phyloP scores from a whole-genome alignment of 2,329 filamentous ascomycete species.

The Rutstroemia sp. region DNA sequence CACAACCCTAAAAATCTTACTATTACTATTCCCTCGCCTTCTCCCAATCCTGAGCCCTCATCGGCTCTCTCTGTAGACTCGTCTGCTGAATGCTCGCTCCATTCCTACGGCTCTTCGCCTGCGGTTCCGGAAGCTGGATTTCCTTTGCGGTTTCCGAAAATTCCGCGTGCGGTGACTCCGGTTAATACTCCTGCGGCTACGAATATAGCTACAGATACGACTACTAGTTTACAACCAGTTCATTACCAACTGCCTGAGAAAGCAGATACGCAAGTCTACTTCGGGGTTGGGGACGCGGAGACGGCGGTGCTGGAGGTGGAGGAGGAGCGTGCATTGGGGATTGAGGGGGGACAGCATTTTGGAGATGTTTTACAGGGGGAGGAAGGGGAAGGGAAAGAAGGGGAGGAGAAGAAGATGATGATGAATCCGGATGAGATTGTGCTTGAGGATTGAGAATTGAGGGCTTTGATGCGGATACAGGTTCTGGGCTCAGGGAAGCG shows the following conservation, averaged over 20 bases:
- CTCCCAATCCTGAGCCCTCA: background rate
- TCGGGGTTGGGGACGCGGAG: background rate
- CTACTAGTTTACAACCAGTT: too few relatives aligned
- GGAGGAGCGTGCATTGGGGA: background rate
- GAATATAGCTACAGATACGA: too few relatives aligned
- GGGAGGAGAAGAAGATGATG: too few relatives aligned
- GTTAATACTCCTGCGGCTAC: too few relatives aligned
- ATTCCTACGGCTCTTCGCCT: conserved; percentile 2
- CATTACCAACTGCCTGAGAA: background rate
- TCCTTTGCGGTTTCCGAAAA: too few relatives aligned
- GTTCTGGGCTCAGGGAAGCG: background rate
- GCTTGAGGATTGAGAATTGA: conserved; percentile 37
- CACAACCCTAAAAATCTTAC: background rate
- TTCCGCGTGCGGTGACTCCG: too few relatives aligned
- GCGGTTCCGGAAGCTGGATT: too few relatives aligned
- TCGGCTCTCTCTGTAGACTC: background rate
- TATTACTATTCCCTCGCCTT: background rate
- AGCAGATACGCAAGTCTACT: background rate
- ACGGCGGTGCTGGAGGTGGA: background rate
- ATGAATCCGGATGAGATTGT: background rate
- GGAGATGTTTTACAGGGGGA: background rate
- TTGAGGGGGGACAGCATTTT: background rate
- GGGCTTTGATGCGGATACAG: too few relatives aligned
- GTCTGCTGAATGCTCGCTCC: background rate
- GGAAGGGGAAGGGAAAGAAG: too few relatives aligned